Evolutionary conservation across 495 filamentous ascomycete genomes (phyloP).

Genomic region (Aspergillus incahuasiensis): DNA sequence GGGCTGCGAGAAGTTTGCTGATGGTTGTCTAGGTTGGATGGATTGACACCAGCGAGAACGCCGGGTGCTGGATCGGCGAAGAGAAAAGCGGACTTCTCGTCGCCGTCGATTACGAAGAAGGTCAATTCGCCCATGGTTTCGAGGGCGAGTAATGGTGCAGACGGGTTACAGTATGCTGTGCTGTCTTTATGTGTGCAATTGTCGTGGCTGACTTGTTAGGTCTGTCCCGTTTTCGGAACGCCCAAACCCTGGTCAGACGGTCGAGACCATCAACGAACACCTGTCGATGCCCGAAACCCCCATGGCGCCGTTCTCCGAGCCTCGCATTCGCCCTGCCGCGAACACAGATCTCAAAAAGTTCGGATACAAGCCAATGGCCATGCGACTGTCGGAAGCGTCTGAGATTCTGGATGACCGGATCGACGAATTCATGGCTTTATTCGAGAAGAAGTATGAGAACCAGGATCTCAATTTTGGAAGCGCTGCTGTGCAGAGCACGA

Average conservation of each 20-base stretch:
- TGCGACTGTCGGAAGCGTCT: constrained; percentile 87
- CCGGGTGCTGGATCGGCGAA: constrained; percentile 53
- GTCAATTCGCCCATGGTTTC: constrained; percentile 28
- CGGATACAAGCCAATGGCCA: constrained; percentile 83
- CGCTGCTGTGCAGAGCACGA: constrained; percentile 75
- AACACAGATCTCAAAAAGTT: constrained; percentile 87
- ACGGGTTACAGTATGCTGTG: constrained; percentile 29
- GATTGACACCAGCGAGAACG: constrained; percentile 57
- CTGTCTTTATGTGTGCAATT: constrained; percentile 13
- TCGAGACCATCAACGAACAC: constrained; percentile 79
- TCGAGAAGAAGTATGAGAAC: constrained; percentile 70
- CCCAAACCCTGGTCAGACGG: constrained; percentile 67
- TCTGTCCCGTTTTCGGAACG: constrained; percentile 64
- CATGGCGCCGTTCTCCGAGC: constrained; percentile 63
- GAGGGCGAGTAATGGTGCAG: constrained; percentile 25
- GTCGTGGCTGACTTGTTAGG: constrained; percentile 25
- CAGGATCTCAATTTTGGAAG: constrained; percentile 83
- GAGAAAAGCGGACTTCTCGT: constrained; percentile 58
- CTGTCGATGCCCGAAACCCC: constrained; percentile 64
- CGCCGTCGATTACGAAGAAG: constrained; percentile 50
- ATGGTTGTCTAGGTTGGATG: constrained; percentile 72
- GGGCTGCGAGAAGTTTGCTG: constrained; percentile 1
- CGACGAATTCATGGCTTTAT: constrained; percentile 70
- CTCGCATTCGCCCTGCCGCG: constrained; percentile 75
- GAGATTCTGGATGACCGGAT: constrained; percentile 94